Evolutionary conservation across 139 green algal genomes (phyloP).

Genomic region (Coccomyxa sp.): DNA sequence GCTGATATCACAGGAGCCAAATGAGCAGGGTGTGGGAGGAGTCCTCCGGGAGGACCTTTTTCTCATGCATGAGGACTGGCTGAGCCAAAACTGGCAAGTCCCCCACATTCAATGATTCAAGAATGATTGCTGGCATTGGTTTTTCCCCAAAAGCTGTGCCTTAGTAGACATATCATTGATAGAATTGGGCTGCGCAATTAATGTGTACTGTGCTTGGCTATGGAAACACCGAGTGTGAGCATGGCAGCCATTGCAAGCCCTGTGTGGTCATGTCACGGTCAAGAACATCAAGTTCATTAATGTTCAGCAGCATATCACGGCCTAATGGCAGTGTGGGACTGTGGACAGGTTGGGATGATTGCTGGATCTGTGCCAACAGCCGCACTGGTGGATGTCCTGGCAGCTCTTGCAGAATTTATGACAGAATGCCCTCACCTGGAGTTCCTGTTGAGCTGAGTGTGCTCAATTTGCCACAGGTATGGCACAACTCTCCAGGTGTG

Average conservation of each 20-base stretch:
- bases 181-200: no score
- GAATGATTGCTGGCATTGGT: no score
- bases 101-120: no score
- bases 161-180: no score
- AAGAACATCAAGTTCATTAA: background rate
- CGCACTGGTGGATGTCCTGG: slow-evolving; percentile 46
- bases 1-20: no score
- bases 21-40: no score
- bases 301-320: background rate
- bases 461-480: slow-evolving; percentile 27
- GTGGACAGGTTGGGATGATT: slow-evolving; percentile 35
- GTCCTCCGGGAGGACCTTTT: no score
- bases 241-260: background rate
- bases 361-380: slow-evolving; percentile 50
- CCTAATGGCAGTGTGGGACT: background rate
- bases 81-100: no score
- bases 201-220: no score
- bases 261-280: background rate
- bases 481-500: slow-evolving; percentile 5
- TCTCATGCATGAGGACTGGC: no score
- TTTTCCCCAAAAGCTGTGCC: no score
- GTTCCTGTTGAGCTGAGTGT: slow-evolving; percentile 70
- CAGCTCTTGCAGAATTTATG: slow-evolving; percentile 50
- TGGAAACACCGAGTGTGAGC: background rate
- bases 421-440: slow-evolving; percentile 70